Conservation (phyloP, 306 rosid species). For the Glycyrrhiza uralensis region DNA sequence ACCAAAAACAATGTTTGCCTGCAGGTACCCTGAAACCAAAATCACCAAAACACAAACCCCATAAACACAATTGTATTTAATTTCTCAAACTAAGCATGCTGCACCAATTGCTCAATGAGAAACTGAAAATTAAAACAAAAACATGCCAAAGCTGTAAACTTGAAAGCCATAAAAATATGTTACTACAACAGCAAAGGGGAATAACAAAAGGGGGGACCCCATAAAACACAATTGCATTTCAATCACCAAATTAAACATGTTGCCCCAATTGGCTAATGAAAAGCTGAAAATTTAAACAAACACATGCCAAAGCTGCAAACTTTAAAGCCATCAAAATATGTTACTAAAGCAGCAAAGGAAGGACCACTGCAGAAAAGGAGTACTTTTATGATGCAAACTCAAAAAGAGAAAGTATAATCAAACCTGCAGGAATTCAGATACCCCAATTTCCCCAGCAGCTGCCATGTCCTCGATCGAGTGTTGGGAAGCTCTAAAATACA, state of each 20-base stretch:
- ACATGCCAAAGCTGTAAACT: neutral
- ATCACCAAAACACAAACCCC: neutral
- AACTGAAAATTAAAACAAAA: neutral
- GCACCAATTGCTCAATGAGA: neutral
- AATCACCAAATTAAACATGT: neutral
- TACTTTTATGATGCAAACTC: neutral
- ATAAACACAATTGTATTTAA: neutral
- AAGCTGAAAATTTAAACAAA: neutral
- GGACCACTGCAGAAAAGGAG: neutral
- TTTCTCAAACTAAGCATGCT: neutral
- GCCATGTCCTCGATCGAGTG: constrained; percentile 41
- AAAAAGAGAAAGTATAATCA: neutral
- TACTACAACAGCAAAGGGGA: neutral
- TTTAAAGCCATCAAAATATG: neutral
- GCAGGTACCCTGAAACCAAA: constrained; percentile 51
- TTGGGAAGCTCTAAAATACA: neutral
- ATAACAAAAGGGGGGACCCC: neutral
- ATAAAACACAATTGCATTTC: neutral
- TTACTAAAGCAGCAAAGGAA: neutral
- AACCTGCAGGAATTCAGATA: constrained; percentile 59
- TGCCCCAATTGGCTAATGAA: neutral
- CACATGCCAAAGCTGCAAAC: neutral
- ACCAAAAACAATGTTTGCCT: constrained; percentile 40
- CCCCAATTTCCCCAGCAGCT: constrained; percentile 45
- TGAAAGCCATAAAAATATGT: neutral